A percentile compares a stretch with the other conserved stretches of the same genome.
These are phyloP conservation scores for Podospora conica DNA, from an alignment of 495 filamentous ascomycete species.

Conservation along the genomic window DNA sequence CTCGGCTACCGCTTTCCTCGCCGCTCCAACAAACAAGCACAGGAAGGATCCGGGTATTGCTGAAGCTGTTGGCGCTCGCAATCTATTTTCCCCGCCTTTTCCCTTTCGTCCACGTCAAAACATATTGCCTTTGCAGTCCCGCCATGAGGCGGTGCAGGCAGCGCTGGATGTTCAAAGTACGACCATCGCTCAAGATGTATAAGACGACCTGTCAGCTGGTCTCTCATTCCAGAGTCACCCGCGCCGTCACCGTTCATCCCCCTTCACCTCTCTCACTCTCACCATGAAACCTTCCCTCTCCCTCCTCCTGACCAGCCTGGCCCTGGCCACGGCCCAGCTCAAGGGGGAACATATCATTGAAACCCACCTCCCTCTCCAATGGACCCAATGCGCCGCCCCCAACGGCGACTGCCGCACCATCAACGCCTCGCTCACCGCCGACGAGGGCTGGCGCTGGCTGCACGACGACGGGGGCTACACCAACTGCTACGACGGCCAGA, in stretches of 20 bases:
- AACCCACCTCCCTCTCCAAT: conserved; percentile 49
- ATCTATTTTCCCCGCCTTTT: background rate
- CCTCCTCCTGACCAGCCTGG: background rate
- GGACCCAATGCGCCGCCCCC: conserved; percentile 45
- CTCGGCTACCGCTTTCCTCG: background rate
- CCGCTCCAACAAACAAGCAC: background rate
- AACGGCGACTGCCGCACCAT: conserved; percentile 41
- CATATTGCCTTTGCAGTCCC: background rate
- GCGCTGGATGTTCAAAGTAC: background rate
- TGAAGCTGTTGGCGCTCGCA: background rate
- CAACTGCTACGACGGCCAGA: conserved; percentile 38
- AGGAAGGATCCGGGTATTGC: background rate
- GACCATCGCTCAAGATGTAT: background rate
- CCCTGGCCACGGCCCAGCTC: conserved; percentile 26
- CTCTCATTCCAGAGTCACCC: background rate
- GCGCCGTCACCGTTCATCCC: no score
- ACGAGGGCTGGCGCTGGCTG: conserved; percentile 45
- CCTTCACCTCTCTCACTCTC: no score
- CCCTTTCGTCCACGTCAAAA: background rate
- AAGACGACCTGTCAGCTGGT: background rate
- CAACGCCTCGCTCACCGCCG: conserved; percentile 34
- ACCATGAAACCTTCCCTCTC: conserved; percentile 18
- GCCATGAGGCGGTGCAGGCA: background rate
- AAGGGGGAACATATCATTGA: conserved; percentile 50
- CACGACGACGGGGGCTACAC: conserved; percentile 26